phyloP scores from a whole-genome alignment of 768 basidiomycete genomes.

The Lactarius hatsudake region DNA sequence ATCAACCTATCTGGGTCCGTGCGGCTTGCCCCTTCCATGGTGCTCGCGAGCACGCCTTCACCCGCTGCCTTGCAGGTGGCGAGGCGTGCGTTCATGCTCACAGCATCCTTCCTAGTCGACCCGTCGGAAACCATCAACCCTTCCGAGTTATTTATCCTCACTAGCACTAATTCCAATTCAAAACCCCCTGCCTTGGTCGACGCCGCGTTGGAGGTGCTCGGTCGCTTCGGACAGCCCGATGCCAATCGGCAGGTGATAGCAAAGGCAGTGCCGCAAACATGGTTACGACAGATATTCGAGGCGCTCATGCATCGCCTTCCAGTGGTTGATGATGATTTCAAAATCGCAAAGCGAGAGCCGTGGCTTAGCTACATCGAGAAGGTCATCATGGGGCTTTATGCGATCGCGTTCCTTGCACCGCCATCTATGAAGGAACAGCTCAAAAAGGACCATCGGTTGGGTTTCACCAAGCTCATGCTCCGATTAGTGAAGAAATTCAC shows the following conservation, averaged over 20 bases:
- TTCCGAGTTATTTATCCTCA: constrained; percentile 52
- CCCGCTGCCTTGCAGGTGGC: constrained; percentile 44
- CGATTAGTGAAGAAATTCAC: constrained; percentile 68
- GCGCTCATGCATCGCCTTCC: constrained; percentile 84
- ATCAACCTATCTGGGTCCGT: constrained; percentile 56
- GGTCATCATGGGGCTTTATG: constrained; percentile 77
- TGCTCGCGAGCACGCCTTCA: constrained; percentile 40
- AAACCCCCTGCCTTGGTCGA: constrained; percentile 65
- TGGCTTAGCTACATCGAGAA: constrained; percentile 84
- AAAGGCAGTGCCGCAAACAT: constrained; percentile 52
- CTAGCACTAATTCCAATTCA: constrained; percentile 41
- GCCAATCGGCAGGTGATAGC: constrained; percentile 73
- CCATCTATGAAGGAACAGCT: constrained; percentile 69
- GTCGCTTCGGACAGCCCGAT: constrained; percentile 74
- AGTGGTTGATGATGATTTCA: constrained; percentile 69
- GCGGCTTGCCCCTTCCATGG: constrained; percentile 42
- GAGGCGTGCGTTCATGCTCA: constrained; percentile 57
- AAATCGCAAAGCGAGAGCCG: constrained; percentile 55
- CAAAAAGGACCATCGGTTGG: constrained; percentile 61
- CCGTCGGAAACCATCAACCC: constrained; percentile 64
- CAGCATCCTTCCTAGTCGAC: constrained; percentile 76
- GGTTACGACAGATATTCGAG: constrained; percentile 61
- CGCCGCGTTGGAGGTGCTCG: constrained; percentile 80
- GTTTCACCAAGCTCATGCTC: constrained; percentile 67
- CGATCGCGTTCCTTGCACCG: constrained; percentile 78